phyloP scores from a whole-genome alignment of 192 early-diverging fungal genomes.

The Dimargaris cristalligena region DNA sequence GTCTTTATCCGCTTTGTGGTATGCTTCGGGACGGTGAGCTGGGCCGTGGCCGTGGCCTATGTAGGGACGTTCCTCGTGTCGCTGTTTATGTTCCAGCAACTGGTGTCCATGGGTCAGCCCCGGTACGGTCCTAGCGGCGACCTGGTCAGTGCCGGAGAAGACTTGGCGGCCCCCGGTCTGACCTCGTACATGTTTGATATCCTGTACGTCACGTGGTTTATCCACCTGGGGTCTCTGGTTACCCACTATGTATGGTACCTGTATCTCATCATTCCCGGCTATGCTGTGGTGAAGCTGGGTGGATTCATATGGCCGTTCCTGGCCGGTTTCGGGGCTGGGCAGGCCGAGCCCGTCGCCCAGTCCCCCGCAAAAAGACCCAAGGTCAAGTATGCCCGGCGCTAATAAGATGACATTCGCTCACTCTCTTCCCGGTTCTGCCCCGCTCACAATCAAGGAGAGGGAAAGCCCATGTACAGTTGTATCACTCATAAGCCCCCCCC shows the following conservation, averaged over 20 bases:
- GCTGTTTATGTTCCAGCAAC: slow-evolving; percentile 12
- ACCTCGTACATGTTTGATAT: slow-evolving; percentile 67
- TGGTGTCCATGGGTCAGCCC: slow-evolving; percentile 16
- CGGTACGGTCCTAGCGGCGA: slow-evolving; percentile 25
- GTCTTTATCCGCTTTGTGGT: slow-evolving; percentile 16
- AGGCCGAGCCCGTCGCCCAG: too few species aligned
- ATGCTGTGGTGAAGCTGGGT: slow-evolving; percentile 15
- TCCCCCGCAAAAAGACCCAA: too few species aligned
- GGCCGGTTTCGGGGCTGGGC: neutral
- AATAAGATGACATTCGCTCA: too few species aligned
- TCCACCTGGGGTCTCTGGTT: slow-evolving; percentile 29
- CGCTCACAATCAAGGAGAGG: too few species aligned
- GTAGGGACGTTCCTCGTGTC: slow-evolving; percentile 15
- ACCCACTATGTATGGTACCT: slow-evolving; percentile 23
- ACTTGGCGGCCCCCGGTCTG: slow-evolving; percentile 29
- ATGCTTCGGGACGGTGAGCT: slow-evolving; percentile 22
- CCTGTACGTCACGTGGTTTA: slow-evolving; percentile 70
- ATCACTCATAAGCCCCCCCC: too few species aligned
- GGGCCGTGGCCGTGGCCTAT: slow-evolving; percentile 15
- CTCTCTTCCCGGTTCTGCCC: too few species aligned
- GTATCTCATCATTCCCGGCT: slow-evolving; percentile 25
- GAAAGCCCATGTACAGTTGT: too few species aligned
- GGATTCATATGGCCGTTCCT: slow-evolving; percentile 19
- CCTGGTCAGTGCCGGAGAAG: slow-evolving; percentile 28
- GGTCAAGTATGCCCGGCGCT: too few species aligned